A percentile compares a stretch with the other conserved stretches of the same genome.
phyloP scores from a whole-genome alignment of 495 filamentous ascomycete species.

The Talaromyces trachyspermus region DNA sequence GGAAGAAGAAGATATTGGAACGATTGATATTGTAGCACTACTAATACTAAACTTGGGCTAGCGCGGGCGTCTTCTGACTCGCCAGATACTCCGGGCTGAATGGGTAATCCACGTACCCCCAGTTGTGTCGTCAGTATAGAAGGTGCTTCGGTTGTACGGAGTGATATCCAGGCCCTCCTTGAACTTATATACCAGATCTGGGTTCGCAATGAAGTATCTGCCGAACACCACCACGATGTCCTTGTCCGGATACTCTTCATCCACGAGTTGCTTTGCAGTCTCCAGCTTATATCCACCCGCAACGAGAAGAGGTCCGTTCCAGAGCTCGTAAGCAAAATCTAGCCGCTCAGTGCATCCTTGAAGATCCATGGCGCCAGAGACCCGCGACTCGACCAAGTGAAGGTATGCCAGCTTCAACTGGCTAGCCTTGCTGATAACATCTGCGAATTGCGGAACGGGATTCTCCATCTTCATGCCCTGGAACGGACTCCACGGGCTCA shows the following conservation, averaged over 20 bases:
- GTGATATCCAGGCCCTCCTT: slow-evolving; percentile 47
- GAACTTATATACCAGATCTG: slow-evolving; percentile 61
- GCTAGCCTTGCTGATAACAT: slow-evolving; percentile 46
- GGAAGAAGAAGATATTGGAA: too few species aligned
- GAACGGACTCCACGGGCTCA: slow-evolving; percentile 58
- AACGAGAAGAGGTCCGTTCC: slow-evolving; percentile 47
- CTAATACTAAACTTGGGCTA: too few species aligned
- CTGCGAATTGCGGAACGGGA: slow-evolving; percentile 55
- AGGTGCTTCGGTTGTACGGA: slow-evolving; percentile 49
- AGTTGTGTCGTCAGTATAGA: slow-evolving; percentile 45
- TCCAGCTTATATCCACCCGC: slow-evolving; percentile 51
- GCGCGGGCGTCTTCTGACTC: too few species aligned
- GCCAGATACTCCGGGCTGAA: slow-evolving; percentile 14
- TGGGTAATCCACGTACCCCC: slow-evolving; percentile 55
- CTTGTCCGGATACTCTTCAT: slow-evolving; percentile 44
- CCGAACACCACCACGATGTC: slow-evolving; percentile 54
- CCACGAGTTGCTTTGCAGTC: slow-evolving; percentile 41
- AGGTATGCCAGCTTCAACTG: slow-evolving; percentile 55
- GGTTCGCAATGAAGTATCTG: slow-evolving; percentile 59
- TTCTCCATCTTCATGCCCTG: slow-evolving; percentile 64
- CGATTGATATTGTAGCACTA: too few species aligned
- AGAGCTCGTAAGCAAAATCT: slow-evolving; percentile 45
- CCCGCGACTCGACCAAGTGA: slow-evolving; percentile 53
- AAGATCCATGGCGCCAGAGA: slow-evolving; percentile 37
- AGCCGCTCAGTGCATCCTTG: slow-evolving; percentile 36